Percentiles rank a stretch among this genome's conserved stretches.
phyloP scores from a whole-genome alignment of 208 protist genomes.

The Trypanosomatidae sp. region DNA sequence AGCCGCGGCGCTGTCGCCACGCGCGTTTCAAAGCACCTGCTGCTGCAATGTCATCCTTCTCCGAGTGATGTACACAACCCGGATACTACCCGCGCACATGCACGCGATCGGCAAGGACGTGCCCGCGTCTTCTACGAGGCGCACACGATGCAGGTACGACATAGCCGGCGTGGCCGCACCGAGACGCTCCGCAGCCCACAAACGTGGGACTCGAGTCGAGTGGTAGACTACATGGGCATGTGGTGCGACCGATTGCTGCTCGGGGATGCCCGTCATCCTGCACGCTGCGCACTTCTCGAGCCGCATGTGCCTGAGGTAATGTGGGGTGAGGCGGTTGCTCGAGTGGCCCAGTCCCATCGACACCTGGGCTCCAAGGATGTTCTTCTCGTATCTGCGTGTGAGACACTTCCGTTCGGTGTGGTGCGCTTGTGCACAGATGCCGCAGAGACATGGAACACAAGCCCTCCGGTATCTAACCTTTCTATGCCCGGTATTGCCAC shows the following conservation, averaged over 20 bases:
- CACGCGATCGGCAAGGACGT: slow-evolving; percentile 57
- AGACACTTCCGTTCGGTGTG: slow-evolving; percentile 52
- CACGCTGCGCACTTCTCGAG: slow-evolving; percentile 63
- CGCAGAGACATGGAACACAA: not conserved
- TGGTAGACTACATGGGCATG: slow-evolving; percentile 66
- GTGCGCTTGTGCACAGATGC: slow-evolving; percentile 22
- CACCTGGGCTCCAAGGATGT: slow-evolving; percentile 43
- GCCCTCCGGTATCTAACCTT: not conserved
- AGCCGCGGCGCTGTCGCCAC: slow-evolving; percentile 42
- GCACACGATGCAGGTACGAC: slow-evolving; percentile 8
- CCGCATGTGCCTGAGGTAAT: slow-evolving; percentile 43
- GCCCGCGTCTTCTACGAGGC: slow-evolving; percentile 38
- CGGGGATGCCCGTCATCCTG: slow-evolving; percentile 49
- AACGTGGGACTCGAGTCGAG: slow-evolving; percentile 70
- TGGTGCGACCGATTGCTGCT: slow-evolving; percentile 88
- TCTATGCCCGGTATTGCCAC: slow-evolving; percentile 3
- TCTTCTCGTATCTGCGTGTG: slow-evolving; percentile 51
- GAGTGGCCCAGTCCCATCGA: slow-evolving; percentile 58
- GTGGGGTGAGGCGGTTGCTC: slow-evolving; percentile 51
- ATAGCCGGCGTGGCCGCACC: slow-evolving; percentile 2
- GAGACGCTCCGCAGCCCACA: slow-evolving; percentile 47
- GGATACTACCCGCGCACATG: slow-evolving; percentile 42
- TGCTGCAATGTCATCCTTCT: slow-evolving; percentile 54
- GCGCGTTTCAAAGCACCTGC: slow-evolving; percentile 45
- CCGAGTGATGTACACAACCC: slow-evolving; percentile 79